Evolutionary conservation across 768 basidiomycete species (phyloP).

Genomic region (Lactarius trivialis): DNA sequence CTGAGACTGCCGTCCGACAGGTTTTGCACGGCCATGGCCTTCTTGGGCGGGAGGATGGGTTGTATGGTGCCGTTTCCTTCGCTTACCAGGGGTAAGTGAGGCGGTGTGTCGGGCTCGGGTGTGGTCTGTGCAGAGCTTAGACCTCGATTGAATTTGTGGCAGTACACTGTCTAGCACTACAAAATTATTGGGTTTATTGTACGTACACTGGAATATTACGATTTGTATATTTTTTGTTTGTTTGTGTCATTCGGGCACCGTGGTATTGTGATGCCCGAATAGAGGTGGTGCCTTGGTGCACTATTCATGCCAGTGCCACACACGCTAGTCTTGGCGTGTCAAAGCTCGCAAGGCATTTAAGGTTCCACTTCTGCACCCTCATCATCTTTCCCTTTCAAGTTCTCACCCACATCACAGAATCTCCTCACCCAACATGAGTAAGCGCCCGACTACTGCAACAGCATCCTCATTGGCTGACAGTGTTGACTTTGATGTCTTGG

Average conservation of each 20-base stretch:
- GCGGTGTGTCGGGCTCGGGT: not conserved
- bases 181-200: not conserved
- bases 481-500: not conserved
- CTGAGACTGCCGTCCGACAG: not conserved
- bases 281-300: too few species aligned
- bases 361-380: not conserved
- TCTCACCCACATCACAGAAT: not conserved
- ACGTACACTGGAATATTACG: not conserved
- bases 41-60: slow-evolving; percentile 85
- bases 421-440: not conserved
- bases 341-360: not conserved
- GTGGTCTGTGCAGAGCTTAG: not conserved
- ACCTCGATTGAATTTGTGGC: not conserved
- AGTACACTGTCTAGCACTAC: not conserved
- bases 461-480: not conserved
- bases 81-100: slow-evolving; percentile 78
- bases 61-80: slow-evolving; percentile 92
- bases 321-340: too few species aligned
- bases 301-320: too few species aligned
- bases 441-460: not conserved
- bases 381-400: not conserved
- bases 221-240: not conserved
- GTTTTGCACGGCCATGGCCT: slow-evolving; percentile 85
- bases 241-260: too few species aligned
- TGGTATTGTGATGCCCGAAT: too few species aligned